phyloP scores from a whole-genome alignment of 768 basidiomycete species.

The Serendipita sp. region DNA sequence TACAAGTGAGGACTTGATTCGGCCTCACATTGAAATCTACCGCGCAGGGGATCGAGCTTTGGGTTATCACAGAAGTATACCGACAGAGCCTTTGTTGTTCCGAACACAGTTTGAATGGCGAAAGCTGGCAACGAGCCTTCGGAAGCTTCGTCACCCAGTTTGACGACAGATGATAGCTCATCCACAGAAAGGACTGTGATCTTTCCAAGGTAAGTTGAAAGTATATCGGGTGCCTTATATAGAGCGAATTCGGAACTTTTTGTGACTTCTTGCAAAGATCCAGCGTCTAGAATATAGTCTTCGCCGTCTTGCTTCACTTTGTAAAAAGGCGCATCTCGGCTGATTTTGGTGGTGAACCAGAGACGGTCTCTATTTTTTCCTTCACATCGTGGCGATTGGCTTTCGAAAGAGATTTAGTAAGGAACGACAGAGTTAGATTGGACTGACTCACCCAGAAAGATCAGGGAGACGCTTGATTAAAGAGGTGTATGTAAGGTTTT shows the following conservation, averaged over 20 bases:
- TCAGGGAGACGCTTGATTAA: slow-evolving; percentile 18
- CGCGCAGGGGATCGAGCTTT: no score
- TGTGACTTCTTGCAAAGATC: slow-evolving; percentile 45
- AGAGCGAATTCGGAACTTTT: slow-evolving; percentile 45
- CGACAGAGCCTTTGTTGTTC: slow-evolving; percentile 28
- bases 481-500: slow-evolving; percentile 33
- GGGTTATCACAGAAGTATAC: slow-evolving; percentile 35
- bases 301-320: slow-evolving; percentile 22
- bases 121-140: slow-evolving; percentile 33
- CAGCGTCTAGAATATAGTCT: slow-evolving; percentile 36
- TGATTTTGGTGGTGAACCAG: slow-evolving; percentile 33
- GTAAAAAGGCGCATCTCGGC: slow-evolving; percentile 34
- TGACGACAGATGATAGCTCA: slow-evolving; percentile 31
- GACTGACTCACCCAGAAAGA: neutral
- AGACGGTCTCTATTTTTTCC: slow-evolving; percentile 31
- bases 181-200: slow-evolving; percentile 35
- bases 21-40: no score
- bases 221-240: slow-evolving; percentile 24
- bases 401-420: slow-evolving; percentile 17
- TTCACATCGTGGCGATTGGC: slow-evolving; percentile 34
- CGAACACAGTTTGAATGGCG: slow-evolving; percentile 20
- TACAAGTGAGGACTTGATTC: no score
- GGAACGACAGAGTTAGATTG: neutral
- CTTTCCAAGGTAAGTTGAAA: slow-evolving; percentile 45
- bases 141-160: slow-evolving; percentile 24